These are phyloP conservation scores for Clitopilus hobsonii DNA, from an alignment of 768 basidiomycete species.

Conservation along the genomic window DNA sequence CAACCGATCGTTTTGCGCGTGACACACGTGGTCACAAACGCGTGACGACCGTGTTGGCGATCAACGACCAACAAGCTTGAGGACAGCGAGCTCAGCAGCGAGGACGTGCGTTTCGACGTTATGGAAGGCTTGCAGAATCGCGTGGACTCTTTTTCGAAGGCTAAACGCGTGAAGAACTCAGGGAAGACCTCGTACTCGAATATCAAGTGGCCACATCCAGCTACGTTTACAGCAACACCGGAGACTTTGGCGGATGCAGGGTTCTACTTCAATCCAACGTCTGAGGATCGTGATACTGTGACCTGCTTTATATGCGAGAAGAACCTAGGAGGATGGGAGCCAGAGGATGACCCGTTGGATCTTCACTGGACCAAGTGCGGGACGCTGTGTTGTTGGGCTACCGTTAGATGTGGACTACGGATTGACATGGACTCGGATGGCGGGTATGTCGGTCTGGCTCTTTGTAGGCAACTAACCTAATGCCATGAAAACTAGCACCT, in stretches of 20 bases:
- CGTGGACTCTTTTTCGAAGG: constrained; percentile 63
- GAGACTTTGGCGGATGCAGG: constrained; percentile 80
- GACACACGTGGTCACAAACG: constrained; percentile 15
- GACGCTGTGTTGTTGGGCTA: constrained; percentile 72
- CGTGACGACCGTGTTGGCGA: constrained; percentile 31
- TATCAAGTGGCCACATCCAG: constrained; percentile 79
- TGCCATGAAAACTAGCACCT: constrained; percentile 40
- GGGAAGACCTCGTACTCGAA: constrained; percentile 38
- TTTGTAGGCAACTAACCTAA: neutral
- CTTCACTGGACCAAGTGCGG: constrained; percentile 75
- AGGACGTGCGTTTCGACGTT: too few relatives aligned
- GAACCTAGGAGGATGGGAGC: constrained; percentile 80
- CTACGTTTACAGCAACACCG: constrained; percentile 63
- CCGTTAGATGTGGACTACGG: constrained; percentile 65
- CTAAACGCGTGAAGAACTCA: constrained; percentile 57
- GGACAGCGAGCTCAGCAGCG: constrained; percentile 8
- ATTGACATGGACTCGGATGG: constrained; percentile 54
- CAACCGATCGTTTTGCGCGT: neutral
- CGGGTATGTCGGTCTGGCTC: constrained; percentile 30
- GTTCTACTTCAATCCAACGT: constrained; percentile 76
- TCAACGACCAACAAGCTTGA: constrained; percentile 6
- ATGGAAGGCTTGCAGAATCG: constrained; percentile 59
- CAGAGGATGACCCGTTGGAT: constrained; percentile 78
- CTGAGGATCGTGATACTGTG: constrained; percentile 68
- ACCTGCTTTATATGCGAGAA: constrained; percentile 84